These are phyloP conservation scores for Fraxinus ornus DNA, from an alignment of 305 asterid species.

Conservation along the genomic window DNA sequence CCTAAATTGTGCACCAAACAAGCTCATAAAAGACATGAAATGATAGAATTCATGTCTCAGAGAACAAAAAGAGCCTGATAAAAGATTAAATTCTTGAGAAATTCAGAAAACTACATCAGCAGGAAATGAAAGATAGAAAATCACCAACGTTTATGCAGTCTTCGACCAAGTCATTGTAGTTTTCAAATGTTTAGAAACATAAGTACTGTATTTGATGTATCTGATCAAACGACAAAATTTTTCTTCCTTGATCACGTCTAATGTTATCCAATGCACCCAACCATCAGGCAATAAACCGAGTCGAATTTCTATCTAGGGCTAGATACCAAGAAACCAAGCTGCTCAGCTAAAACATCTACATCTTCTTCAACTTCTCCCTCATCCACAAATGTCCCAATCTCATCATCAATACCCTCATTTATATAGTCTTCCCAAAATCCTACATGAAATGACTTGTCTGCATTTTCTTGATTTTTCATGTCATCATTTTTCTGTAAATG, in stretches of 20 bases:
- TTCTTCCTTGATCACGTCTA: neutral
- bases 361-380: conserved; percentile 8
- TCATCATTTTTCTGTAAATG: neutral
- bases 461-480: neutral
- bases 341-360: conserved; percentile 24
- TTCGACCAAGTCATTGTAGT: no score
- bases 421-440: conserved; percentile 11
- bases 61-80: no score
- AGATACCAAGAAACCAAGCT: conserved; percentile 29
- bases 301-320: conserved; percentile 1
- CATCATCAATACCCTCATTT: conserved; percentile 4
- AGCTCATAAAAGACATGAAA: no score
- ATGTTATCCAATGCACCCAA: neutral
- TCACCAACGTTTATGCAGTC: no score
- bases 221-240: neutral
- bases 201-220: neutral
- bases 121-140: no score
- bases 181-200: no score
- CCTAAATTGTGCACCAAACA: no score
- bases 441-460: neutral
- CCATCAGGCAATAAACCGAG: neutral
- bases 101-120: no score
- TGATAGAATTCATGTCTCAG: no score
- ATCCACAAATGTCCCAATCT: conserved; percentile 8
- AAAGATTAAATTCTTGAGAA: no score